Evolutionary conservation across 805 yeast species (phyloP).

Genomic region (Saccharomycopsis amapae): DNA sequence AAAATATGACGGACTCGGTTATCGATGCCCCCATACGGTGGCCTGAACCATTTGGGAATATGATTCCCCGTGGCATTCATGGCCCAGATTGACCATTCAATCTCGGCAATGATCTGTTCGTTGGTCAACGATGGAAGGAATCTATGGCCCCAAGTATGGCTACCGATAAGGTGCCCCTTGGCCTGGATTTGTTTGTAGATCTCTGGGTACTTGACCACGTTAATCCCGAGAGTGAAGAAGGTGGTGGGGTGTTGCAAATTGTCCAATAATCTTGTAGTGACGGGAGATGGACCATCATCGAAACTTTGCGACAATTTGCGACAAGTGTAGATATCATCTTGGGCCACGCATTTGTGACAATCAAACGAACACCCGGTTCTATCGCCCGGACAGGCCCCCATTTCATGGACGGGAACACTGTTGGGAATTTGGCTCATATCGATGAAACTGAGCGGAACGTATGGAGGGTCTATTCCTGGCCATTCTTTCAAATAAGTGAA

Average conservation of each 20-base stretch:
- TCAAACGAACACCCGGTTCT: constrained; percentile 73
- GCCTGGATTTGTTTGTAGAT: constrained; percentile 49
- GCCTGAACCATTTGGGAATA: constrained; percentile 88
- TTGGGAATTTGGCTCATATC: constrained; percentile 48
- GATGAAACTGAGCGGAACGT: constrained; percentile 70
- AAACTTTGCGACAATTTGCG: constrained; percentile 75
- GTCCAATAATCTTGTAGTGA: constrained; percentile 53
- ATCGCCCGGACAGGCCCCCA: constrained; percentile 51
- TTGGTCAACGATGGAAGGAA: constrained; percentile 72
- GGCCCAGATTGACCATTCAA: constrained; percentile 96
- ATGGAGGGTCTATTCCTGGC: constrained; percentile 89
- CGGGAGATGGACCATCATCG: constrained; percentile 89
- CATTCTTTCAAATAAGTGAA: constrained; percentile 69
- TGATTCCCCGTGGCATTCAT: constrained; percentile 90
- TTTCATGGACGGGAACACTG: constrained; percentile 37
- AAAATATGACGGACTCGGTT: constrained; percentile 75
- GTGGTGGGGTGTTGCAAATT: constrained; percentile 55
- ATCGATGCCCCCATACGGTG: constrained; percentile 95
- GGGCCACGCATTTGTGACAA: constrained; percentile 69
- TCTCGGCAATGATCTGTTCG: constrained; percentile 78
- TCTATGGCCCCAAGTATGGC: constrained; percentile 92
- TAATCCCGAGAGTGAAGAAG: constrained; percentile 79
- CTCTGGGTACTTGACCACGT: constrained; percentile 71
- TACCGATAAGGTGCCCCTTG: constrained; percentile 72
- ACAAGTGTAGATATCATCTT: constrained; percentile 74